Evolutionary conservation across 257 asterid genomes (phyloP), one percentile per base, ranked within the genome.

Genomic region (Striga asiatica): DNA sequence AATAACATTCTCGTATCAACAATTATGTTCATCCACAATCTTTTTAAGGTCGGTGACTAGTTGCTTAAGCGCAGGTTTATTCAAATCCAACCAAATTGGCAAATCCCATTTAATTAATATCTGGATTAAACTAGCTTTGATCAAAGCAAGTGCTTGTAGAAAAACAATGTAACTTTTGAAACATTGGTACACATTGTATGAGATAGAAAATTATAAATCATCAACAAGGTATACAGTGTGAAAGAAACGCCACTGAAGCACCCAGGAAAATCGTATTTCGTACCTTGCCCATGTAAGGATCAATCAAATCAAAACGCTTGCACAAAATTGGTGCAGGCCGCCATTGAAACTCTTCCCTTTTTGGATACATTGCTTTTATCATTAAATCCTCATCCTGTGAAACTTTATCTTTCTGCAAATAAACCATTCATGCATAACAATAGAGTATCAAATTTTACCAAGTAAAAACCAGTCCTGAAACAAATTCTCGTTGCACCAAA

Each of bases 201-300:
- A n/a, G n/a, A n/a, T n/a, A n/a, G n/a, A n/a, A n/a, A n/a, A n/a
- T n/a, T n/a, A n/a, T n/a, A n/a, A n/a, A n/a, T n/a, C n/a, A n/a
- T n/a, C 43, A 24, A 17, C 38, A 52, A 57, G 27, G 46, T 7
- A 37, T 37, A 4, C 6, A 16, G 8, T 13, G 2, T 13, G 13
- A 0, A 31, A 32, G 37, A 37, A 51, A n/a, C n/a, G n/a, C n/a
- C n/a, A n/a, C n/a, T n/a, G n/a, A n/a, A n/a, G n/a, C n/a, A n/a
- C n/a, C n/a, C n/a, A n/a, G n/a, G n/a, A n/a, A n/a, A n/a, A n/a
- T n/a, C n/a, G n/a, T 18, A 39, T 8, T 42, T 27, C 55, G 28
- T 78, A 91, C 98, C 98, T 91, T 87, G 65, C 98, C 96, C 92
- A 91, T 80, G 78, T 74, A 80, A 74, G 98, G 98, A 74, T 91